Evolutionary conservation across 805 yeast genomes (phyloP).

Genomic region (Suhomyces faveliae): DNA sequence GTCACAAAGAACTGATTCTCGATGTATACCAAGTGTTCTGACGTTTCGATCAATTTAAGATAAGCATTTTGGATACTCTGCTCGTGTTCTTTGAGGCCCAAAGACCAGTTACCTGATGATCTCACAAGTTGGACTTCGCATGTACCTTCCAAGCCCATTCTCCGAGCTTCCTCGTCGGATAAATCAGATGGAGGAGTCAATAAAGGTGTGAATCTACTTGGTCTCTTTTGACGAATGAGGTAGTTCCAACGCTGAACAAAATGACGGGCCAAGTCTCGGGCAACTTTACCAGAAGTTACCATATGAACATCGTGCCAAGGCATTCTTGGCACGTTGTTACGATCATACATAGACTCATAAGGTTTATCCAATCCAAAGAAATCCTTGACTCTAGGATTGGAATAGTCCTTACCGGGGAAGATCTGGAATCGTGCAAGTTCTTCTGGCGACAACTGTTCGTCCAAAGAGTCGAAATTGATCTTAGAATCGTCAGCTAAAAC

Average conservation of each 20-base stretch:
- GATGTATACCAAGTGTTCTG: conserved; percentile 89
- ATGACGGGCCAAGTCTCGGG: conserved; percentile 88
- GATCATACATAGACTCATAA: conserved; percentile 87
- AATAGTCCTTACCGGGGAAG: conserved; percentile 96
- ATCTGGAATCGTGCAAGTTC: conserved; percentile 54
- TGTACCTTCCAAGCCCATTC: conserved; percentile 67
- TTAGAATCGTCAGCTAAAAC: conserved; percentile 73
- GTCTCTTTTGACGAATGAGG: conserved; percentile 86
- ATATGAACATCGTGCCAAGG: conserved; percentile 99
- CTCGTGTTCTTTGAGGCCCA: conserved; percentile 82
- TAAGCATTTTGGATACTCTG: conserved; percentile 92
- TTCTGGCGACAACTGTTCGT: conserved; percentile 35
- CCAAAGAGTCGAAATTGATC: conserved; percentile 31
- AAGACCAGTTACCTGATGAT: conserved; percentile 91
- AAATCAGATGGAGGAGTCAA: conserved; percentile 91
- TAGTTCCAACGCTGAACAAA: conserved; percentile 98
- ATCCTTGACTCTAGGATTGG: conserved; percentile 91
- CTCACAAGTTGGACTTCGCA: conserved; percentile 90
- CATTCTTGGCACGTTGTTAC: conserved; percentile 83
- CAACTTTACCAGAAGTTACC: conserved; percentile 92
- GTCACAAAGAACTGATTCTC: conserved; percentile 96
- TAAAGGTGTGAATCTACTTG: conserved; percentile 89
- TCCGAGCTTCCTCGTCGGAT: conserved; percentile 64
- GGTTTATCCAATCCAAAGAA: conserved; percentile 80
- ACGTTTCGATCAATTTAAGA: conserved; percentile 82